Conservation (phyloP, 1,139 yeast species). For the Pichia kudriavzevii region DNA sequence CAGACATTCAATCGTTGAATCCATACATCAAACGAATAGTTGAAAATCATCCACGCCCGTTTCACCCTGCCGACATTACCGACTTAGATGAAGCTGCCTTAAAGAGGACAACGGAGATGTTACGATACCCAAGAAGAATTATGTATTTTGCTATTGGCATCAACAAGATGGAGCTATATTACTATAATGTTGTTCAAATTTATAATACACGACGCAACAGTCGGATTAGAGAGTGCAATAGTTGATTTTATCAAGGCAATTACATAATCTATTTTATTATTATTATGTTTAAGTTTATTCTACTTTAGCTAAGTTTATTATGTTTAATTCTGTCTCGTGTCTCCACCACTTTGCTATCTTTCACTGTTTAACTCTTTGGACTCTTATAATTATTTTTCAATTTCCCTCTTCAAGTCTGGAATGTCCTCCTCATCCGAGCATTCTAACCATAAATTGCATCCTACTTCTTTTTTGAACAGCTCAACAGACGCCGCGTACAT, state of each 20-base stretch:
- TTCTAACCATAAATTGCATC: conserved; percentile 50
- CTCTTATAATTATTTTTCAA: conserved; percentile 16
- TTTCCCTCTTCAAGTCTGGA: conserved; percentile 36
- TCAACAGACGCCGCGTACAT: conserved; percentile 87
- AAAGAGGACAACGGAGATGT: conserved; percentile 32
- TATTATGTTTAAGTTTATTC: too few relatives aligned
- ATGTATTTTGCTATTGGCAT: conserved; percentile 56
- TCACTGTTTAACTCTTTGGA: too few relatives aligned
- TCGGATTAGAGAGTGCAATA: too few relatives aligned
- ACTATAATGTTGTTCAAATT: conserved; percentile 43
- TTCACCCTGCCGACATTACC: conserved; percentile 24
- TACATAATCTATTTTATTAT: too few relatives aligned
- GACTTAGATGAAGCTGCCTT: conserved; percentile 41
- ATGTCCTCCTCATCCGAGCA: conserved; percentile 57
- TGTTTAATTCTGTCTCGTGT: background rate
- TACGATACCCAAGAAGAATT: conserved; percentile 31
- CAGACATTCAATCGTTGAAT: conserved; percentile 19
- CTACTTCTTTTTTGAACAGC: conserved; percentile 66
- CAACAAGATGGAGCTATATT: conserved; percentile 36
- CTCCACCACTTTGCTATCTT: too few relatives aligned
- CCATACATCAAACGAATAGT: conserved; percentile 19
- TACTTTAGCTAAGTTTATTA: background rate
- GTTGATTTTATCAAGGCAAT: too few relatives aligned
- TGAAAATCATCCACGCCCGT: conserved; percentile 25
- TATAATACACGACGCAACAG: conserved; percentile 28